These are phyloP conservation scores for Calvatia gigantea DNA, from an alignment of 768 basidiomycete genomes.

Conservation along the genomic window DNA sequence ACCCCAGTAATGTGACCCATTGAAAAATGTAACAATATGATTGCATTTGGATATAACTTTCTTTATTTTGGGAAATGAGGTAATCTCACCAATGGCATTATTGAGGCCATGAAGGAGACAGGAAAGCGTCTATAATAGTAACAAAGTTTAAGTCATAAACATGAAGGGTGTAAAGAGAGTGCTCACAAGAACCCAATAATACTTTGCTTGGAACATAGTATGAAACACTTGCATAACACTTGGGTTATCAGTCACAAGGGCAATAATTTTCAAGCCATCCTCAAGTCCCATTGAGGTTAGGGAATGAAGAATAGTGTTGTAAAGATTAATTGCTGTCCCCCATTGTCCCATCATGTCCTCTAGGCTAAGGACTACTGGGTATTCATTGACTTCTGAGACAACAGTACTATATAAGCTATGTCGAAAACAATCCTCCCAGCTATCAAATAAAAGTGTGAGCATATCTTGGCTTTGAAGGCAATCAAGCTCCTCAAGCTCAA, in stretches of 20 bases:
- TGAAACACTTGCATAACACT: constrained; percentile 26
- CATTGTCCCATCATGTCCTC: constrained; percentile 20
- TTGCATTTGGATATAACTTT: constrained; percentile 16
- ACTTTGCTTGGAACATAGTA: constrained; percentile 16
- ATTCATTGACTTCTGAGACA: constrained; percentile 17
- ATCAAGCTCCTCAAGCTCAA: constrained; percentile 18
- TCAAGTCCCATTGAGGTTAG: constrained; percentile 18
- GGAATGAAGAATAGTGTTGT: constrained; percentile 17
- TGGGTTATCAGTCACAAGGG: constrained; percentile 28
- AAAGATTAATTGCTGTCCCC: constrained; percentile 20
- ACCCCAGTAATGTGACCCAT: constrained; percentile 30
- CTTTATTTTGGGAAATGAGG: constrained; percentile 21
- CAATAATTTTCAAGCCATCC: constrained; percentile 20
- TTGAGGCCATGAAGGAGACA: constrained; percentile 30
- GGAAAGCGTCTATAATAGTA: constrained; percentile 18
- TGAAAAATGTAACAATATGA: constrained; percentile 27
- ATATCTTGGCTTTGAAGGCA: constrained; percentile 12
- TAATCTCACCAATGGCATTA: constrained; percentile 26
- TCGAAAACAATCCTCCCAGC: constrained; percentile 26
- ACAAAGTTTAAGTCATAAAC: background rate
- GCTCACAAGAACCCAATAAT: constrained; percentile 22
- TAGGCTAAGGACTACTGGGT: constrained; percentile 22
- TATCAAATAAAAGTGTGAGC: constrained; percentile 26
- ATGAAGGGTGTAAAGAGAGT: background rate
- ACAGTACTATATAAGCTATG: constrained; percentile 25